Base-by-base conservation (phyloP, 1,139 yeast genomes). In the Meyerozyma elateridarum region DNA sequence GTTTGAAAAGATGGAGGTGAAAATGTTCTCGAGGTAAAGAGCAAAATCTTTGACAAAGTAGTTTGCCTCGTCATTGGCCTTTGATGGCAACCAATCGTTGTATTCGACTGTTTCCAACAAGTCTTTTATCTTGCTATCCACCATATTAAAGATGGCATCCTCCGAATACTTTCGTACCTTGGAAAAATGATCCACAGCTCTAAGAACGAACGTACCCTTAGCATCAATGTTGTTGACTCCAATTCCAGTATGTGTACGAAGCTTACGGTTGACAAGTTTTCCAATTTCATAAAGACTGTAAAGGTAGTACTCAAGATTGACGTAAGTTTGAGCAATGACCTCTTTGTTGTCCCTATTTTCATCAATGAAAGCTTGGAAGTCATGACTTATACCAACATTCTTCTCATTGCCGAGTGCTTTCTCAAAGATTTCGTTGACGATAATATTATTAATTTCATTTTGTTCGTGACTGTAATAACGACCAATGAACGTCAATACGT, bases 281-380 rank as follows among this genome's bases (percentile, higher is more conserved):
- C 79, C 79, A 35, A 79, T 61, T 49, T 78, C 81, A 39, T 70
- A 64, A 36, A 76, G 68, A 39, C 82, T 74, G 55, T 65, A 63
- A 37, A 83, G 70, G 54, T 89, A 89, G 56, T 85, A 87, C 49
- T 91, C 96, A 48, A 89, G 64, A 52, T 91, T 88, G 37, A 93
- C 81, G 44, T 85, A 69, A 44, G 87, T 85, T 58, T 91, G 97
- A 0, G 96, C 85, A 27, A 88, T 75, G 42, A 88, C 88, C 56
- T 91, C 98, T 52, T 94, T 84, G 38, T 88, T 83, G 18, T 81
- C 76, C 2, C 85, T 71, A 44, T 77, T 67, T 37, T 54, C 63
- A 20, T 54, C 69, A 24, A 88, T 70, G 46, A 85, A 82, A 12
- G 71, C 73, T 36, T 72, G 66, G 38, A 87, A 71, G 39, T 82